Base-by-base conservation (phyloP, 2,329 filamentous ascomycete species). In the Shiraia bambusicola region DNA sequence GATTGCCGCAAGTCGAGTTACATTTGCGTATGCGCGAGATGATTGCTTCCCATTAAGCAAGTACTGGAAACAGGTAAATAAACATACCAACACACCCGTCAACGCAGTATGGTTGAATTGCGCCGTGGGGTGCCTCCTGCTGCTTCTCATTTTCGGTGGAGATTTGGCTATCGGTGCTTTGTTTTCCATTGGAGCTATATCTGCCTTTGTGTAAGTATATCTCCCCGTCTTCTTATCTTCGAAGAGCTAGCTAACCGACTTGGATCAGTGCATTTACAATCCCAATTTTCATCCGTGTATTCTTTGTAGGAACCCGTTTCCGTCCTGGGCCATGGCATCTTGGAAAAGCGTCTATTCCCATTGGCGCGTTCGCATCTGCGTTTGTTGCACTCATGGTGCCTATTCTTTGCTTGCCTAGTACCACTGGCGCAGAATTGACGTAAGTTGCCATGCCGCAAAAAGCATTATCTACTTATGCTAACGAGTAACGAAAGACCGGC, bases 21-120 rank as follows among this genome's bases (percentile, higher is more conserved):
- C 83, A 1, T 88, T 85, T 56, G 84, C 84, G 12, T 88, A 88
- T 65, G 83, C 84, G 13, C 81, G 85, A 25, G 84, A 88, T 56
- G 83, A 81, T 54, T 85, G 82, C 60, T 85, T 88, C 58, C 84
- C 84, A 0, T 58, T 80, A 5, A 82, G 79, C 4, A 67, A 66
- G 0, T 73, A 76, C 55, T 83, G 82, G 72, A 81, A 79, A 55
- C 59, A 69, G 16, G 82, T 87, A 36, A 83, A 87, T 66, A 54
- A 58, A 2, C 59, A 67, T 54, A 87, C 84, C 2, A 67, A 75
- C 37, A 87, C 84, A 0, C 84, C 84, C 0, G 83, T 86, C 35
- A 87, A 86, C 57, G 83, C 84, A 0, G 84, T 87, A 9, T 82
- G 84, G 76, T 76, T 86, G 62, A 86, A 87, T 55, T 74, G 74